Conservation (phyloP, 2,329 filamentous ascomycete species). For the Fusarium sp. region DNA sequence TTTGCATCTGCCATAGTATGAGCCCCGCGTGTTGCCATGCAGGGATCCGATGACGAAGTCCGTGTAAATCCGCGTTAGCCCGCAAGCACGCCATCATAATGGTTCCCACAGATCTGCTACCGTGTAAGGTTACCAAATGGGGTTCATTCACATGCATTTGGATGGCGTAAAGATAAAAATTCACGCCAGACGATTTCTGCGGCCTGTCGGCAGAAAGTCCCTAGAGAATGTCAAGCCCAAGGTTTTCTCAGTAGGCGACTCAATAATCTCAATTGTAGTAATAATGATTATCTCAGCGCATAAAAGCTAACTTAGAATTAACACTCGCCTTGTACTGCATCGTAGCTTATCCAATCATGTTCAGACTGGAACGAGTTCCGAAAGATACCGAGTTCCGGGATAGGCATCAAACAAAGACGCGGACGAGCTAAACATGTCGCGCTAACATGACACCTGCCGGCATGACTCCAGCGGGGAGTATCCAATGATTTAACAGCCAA, state of each 20-base stretch:
- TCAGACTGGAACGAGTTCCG: neutral
- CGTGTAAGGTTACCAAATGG: neutral
- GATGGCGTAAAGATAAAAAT: rapidly evolving
- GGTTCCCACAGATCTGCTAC: neutral
- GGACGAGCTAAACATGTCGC: neutral
- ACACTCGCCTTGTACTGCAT: rapidly evolving
- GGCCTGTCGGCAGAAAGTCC: neutral
- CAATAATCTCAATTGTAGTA: rapidly evolving
- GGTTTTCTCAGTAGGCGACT: too few relatives aligned
- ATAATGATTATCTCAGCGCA: rapidly evolving
- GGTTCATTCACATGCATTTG: neutral
- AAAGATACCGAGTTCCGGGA: neutral
- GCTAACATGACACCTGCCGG: neutral
- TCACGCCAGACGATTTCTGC: rapidly evolving
- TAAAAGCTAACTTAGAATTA: neutral
- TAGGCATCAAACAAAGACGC: neutral
- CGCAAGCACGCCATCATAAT: conserved; percentile 21
- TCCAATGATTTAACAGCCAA: neutral
- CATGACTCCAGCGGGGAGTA: neutral
- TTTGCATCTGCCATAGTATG: too few relatives aligned
- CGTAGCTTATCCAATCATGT: neutral
- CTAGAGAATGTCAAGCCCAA: too few relatives aligned
- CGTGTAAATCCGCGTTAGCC: neutral
- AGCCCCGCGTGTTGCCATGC: conserved; percentile 1
- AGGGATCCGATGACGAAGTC: conserved; percentile 1